Conservation (phyloP, 2,329 filamentous ascomycete species). For the Colletotrichum gloeosporioides region DNA sequence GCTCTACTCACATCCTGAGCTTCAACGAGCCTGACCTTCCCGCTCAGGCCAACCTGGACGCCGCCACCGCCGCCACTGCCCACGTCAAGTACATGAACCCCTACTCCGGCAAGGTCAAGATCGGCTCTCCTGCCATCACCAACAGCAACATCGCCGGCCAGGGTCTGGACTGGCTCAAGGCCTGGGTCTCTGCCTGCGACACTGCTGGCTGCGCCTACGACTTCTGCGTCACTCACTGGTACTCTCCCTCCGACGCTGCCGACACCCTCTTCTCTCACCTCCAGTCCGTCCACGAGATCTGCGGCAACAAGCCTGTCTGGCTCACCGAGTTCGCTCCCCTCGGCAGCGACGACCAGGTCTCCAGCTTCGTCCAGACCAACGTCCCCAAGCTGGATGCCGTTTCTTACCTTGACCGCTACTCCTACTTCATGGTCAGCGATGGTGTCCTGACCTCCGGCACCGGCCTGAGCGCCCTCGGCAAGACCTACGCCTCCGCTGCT, state of each 20-base stretch:
- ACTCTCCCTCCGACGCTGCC: slow-evolving; percentile 53
- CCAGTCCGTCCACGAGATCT: slow-evolving; percentile 47
- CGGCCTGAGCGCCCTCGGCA: slow-evolving; percentile 51
- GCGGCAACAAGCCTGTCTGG: slow-evolving; percentile 60
- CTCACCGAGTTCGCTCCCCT: slow-evolving; percentile 68
- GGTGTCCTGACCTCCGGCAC: slow-evolving; percentile 46
- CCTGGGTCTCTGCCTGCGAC: slow-evolving; percentile 58
- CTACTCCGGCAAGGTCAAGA: slow-evolving; percentile 56
- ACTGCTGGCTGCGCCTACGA: slow-evolving; percentile 56
- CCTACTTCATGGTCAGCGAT: slow-evolving; percentile 59
- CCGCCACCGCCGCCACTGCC: slow-evolving; percentile 54
- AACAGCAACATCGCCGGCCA: slow-evolving; percentile 57
- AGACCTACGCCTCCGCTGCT: slow-evolving; percentile 50
- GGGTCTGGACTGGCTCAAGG: slow-evolving; percentile 62
- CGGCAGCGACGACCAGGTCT: slow-evolving; percentile 47
- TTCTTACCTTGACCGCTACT: slow-evolving; percentile 59
- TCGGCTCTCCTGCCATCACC: slow-evolving; percentile 66
- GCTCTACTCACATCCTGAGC: slow-evolving; percentile 63
- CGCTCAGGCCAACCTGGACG: slow-evolving; percentile 63
- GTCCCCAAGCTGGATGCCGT: slow-evolving; percentile 54
- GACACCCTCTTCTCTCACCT: slow-evolving; percentile 62
- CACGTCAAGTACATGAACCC: slow-evolving; percentile 62
- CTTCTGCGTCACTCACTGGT: slow-evolving; percentile 71
- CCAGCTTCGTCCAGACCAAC: slow-evolving; percentile 54
- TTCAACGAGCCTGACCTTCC: slow-evolving; percentile 76